phyloP scores from a whole-genome alignment of 305 asterid species.

The Solanum hybrid region DNA sequence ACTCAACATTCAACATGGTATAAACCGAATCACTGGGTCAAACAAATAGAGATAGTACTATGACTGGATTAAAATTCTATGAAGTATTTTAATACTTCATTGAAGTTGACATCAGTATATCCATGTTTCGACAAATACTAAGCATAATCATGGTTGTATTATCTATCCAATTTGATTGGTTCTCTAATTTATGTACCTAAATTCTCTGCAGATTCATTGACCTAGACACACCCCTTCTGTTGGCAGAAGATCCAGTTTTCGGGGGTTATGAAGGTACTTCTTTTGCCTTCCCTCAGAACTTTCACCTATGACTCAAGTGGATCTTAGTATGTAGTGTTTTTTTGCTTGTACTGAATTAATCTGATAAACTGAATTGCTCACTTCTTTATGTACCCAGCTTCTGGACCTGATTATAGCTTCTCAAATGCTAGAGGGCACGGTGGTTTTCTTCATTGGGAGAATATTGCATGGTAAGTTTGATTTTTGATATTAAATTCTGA shows the following conservation, averaged over 20 bases:
- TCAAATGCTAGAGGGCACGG: slow-evolving; percentile 83
- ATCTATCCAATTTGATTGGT: neutral
- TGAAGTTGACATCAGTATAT: neutral
- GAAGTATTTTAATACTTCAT: neutral
- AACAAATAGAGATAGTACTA: neutral
- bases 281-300: neutral
- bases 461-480: slow-evolving; percentile 39
- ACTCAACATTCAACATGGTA: neutral
- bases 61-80: neutral
- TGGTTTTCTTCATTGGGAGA: slow-evolving; percentile 47
- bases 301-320: neutral
- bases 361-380: slow-evolving; percentile 9
- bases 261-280: slow-evolving; percentile 79
- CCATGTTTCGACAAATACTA: neutral
- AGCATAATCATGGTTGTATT: neutral
- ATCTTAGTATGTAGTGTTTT: neutral
- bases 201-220: slow-evolving; percentile 60
- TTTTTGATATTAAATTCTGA: neutral
- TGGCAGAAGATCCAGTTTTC: slow-evolving; percentile 80
- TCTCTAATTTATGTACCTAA: neutral
- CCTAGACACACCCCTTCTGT: slow-evolving; percentile 76
- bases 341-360: neutral
- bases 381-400: slow-evolving; percentile 28
- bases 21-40: neutral
- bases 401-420: slow-evolving; percentile 73